Base-by-base conservation (phyloP, 164 flowering plant genomes). In the Warburgia ugandensis region DNA sequence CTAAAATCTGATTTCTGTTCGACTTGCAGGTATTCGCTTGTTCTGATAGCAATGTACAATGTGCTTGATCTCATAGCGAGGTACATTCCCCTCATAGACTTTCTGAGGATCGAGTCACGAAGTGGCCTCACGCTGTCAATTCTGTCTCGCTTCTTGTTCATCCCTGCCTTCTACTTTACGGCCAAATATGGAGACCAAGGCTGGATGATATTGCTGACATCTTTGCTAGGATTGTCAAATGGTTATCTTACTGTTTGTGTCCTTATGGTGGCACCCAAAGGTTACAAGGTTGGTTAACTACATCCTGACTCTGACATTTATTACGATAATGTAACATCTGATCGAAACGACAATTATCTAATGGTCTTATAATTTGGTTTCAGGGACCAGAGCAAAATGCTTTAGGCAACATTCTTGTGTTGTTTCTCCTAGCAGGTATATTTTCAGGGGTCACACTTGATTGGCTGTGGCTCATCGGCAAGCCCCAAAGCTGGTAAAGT, bases 341-440 rank as follows among this genome's bases (percentile, higher is more conserved):
- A n/a, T n/a, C 32, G 21, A 48, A n/a, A n/a, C n/a, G n/a, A n/a
- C n/a, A n/a, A n/a, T n/a, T n/a, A n/a, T n/a, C n/a, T n/a, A n/a
- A n/a, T n/a, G n/a, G n/a, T 5, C 2, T 51, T n/a, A 12, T 21
- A 29, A 22, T 56, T 52, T 65, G 50, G 53, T 52, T 65, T 47
- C 44, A 82, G 84, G 90, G 84, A 10, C 84, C 82, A 3, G 86
- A 83, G 63, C 77, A 70, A 58, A 80, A 78, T 59, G 86, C 86
- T 1, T 58, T 83, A 59, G 90, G 90, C 0, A 83, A 80, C 55
- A 41, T 80, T 58, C 75, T 83, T 1, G 73, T 73, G 26, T 35
- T 73, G 9, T 80, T 27, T 45, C 62, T 83, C 16, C 17, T 78
- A 1, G 70, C 56, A 0, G 86, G 86, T 23, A 55, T 83, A 45